Conservation (phyloP, 1,284 basidiomycete genomes). For the Pascua sp. region DNA sequence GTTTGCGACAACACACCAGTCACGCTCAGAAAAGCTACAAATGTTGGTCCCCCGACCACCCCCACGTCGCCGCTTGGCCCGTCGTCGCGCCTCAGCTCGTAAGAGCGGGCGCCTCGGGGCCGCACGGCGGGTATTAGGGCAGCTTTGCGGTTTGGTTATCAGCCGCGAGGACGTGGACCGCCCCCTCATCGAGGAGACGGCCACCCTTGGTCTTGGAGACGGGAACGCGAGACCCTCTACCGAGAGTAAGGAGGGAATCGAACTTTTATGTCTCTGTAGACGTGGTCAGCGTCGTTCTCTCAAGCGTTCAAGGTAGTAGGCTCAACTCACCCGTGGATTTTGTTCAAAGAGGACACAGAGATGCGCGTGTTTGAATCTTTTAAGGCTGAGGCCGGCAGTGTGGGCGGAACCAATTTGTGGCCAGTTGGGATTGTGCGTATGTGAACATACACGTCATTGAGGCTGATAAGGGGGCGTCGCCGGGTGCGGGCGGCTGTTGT, state of each 20-base stretch:
- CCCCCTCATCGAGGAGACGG: too few species aligned
- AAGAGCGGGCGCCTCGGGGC: slow-evolving; percentile 20
- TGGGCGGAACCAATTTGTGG: too few species aligned
- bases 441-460: too few species aligned
- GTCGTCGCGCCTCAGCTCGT: slow-evolving; percentile 26
- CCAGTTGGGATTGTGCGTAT: too few species aligned
- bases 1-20: too few species aligned
- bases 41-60: slow-evolving; percentile 26
- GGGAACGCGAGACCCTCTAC: slow-evolving; percentile 49
- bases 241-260: slow-evolving; percentile 45
- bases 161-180: slow-evolving; percentile 22
- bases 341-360: slow-evolving; percentile 31
- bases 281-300: too few species aligned
- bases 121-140: slow-evolving; percentile 6
- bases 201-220: slow-evolving; percentile 40
- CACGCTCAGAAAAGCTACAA: neutral
- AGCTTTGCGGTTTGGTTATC: slow-evolving; percentile 36
- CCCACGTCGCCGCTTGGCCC: slow-evolving; percentile 14
- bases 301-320: neutral
- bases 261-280: slow-evolving; percentile 48
- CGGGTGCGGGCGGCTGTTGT: too few species aligned
- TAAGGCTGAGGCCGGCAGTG: neutral
- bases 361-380: neutral
- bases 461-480: too few species aligned
- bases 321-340: slow-evolving; percentile 29